Conservation (phyloP, 108 stramenopile species). For the Pseudonitzschia multiseries region DNA sequence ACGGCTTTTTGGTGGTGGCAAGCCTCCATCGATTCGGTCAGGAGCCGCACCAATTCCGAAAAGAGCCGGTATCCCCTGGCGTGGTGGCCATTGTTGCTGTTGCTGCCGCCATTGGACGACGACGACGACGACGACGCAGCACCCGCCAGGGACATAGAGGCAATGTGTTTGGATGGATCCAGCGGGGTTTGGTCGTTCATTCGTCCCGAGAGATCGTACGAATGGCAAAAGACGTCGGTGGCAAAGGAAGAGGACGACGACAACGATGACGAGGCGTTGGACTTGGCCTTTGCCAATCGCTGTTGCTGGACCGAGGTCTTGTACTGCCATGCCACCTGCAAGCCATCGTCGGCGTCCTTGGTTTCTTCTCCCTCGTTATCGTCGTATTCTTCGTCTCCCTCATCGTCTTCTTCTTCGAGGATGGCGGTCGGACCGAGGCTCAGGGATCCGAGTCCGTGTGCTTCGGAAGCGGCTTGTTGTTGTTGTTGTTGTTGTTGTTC, state of each 20-base stretch:
- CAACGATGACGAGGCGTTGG: no score
- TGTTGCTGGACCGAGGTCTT: conserved; percentile 72
- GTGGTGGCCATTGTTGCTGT: neutral
- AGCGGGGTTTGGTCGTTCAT: conserved; percentile 54
- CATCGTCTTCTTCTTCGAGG: conserved; percentile 42
- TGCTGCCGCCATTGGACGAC: no score
- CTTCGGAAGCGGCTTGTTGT: conserved; percentile 16
- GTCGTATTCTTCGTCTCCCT: conserved; percentile 24
- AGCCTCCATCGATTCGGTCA: conserved; percentile 26
- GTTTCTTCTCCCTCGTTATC: no score
- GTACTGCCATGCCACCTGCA: conserved; percentile 86
- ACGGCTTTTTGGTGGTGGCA: conserved; percentile 37
- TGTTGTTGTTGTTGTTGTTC: conserved; percentile 14
- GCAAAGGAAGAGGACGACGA: neutral
- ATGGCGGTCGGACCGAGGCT: conserved; percentile 4
- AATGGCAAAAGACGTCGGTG: conserved; percentile 69
- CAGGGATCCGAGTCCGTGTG: no score
- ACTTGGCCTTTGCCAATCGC: conserved; percentile 41
- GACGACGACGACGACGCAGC: no score
- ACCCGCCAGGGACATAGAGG: neutral
- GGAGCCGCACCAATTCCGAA: conserved; percentile 19
- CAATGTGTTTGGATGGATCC: conserved; percentile 15
- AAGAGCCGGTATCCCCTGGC: conserved; percentile 18
- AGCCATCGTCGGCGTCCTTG: conserved; percentile 65
- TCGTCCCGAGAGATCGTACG: conserved; percentile 69